Evolutionary conservation across 129 eudicot genomes (phyloP), one percentile per base, ranked within the genome.

Genomic region (Chrysanthemum lavandulifolium): DNA sequence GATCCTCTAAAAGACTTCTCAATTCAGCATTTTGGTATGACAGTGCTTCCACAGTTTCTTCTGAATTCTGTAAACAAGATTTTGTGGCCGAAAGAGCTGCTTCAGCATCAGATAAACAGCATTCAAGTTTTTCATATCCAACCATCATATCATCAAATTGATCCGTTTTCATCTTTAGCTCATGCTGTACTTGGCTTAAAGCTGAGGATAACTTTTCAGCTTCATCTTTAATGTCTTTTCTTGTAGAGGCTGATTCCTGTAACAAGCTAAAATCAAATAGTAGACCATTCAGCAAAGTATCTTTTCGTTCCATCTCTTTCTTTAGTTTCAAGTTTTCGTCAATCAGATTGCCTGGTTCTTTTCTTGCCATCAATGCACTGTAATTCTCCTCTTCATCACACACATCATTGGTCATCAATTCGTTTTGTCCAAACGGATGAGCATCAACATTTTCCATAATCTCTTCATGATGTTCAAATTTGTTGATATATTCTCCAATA

Each of bases 221-320:
- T 84, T 88, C 93, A 81, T 79, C 87, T 83, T 84, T 86, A 47
- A 82, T 62, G 72, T 91, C 97, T 81, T 79, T 82, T 67, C 78
- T 81, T 82, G 86, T 77, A 66, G 91, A 86, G 54, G 92, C 77
- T 71, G 91, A 84, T 84, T 91, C 97, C 74, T 91, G 97, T 73
- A 91, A 79, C 87, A 91, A 80, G 67, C 93, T 91, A 62, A 88
- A 81, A 79, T 91, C 97, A 27, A 91, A 88, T 63, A 88, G 82
- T 62, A 91, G 63, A 62, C 97, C 97, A 76, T 86, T 84, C 79
- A 91, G 67, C 71, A 88, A 50, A 68, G 76, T 63, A 13, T 78
- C 82, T 71, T 88, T 88, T 1, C 91, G 76, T 74, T 84, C 76
- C 67, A 91, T 68, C 73, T 91, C 91, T 76, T 70, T 86, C 77